These are phyloP conservation scores for Macrophomina tecta DNA, from an alignment of 2,329 filamentous ascomycete species.

Conservation along the genomic window DNA sequence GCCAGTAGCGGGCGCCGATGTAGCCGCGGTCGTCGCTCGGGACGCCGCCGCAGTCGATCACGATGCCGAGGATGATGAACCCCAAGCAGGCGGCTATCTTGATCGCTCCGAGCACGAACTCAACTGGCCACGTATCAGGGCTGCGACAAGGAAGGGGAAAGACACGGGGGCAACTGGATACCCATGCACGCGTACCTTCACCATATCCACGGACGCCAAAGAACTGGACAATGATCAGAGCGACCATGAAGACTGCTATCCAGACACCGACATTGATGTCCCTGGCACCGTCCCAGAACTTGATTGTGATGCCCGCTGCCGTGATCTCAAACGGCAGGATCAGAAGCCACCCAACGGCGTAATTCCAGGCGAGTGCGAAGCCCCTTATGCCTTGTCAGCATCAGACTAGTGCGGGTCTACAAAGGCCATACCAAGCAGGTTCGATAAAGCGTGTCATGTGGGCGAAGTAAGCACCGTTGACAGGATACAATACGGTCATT, in stretches of 20 bases:
- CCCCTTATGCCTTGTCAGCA: constrained; percentile 53
- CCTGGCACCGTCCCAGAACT: constrained; percentile 43
- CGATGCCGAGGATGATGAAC: constrained; percentile 22
- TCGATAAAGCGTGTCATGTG: constrained; percentile 95
- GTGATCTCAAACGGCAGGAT: constrained; percentile 45
- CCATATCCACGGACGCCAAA: constrained; percentile 49
- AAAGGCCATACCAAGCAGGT: constrained; percentile 72
- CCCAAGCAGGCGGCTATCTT: constrained; percentile 65
- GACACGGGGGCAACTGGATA: not conserved
- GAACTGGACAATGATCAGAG: constrained; percentile 46
- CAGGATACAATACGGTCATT: constrained; percentile 86
- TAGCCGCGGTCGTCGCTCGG: constrained; percentile 62
- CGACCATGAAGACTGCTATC: constrained; percentile 47
- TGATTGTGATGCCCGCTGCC: constrained; percentile 45
- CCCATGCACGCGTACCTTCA: constrained; percentile 33
- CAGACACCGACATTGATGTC: constrained; percentile 40
- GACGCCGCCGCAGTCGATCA: constrained; percentile 62
- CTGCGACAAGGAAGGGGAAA: too few relatives aligned
- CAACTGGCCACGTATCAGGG: constrained; percentile 47
- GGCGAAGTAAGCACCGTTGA: constrained; percentile 88
- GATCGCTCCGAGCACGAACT: constrained; percentile 63
- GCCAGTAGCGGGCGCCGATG: constrained; percentile 67
- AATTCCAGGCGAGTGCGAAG: constrained; percentile 95
- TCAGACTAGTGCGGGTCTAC: not conserved
- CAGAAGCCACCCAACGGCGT: constrained; percentile 86